Percentiles rank a stretch among this genome's conserved stretches.
These are phyloP conservation scores for Pyrus bretschneideri DNA, from an alignment of 306 rosid species.

Conservation along the genomic window DNA sequence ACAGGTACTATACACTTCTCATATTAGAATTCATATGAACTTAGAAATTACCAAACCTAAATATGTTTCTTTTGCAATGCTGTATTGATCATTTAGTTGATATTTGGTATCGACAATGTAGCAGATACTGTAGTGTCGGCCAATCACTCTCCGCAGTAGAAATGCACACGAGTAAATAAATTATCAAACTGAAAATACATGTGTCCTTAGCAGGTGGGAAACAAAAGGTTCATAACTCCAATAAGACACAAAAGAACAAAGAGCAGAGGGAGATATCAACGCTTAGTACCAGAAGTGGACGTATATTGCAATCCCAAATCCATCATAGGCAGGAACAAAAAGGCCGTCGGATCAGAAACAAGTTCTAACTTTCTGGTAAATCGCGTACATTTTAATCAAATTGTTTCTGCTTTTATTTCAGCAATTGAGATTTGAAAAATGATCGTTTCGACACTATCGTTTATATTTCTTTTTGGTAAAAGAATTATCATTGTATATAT, in stretches of 20 bases:
- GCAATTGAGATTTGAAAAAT: neutral
- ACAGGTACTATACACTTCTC: neutral
- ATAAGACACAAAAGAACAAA: slow-evolving; percentile 3
- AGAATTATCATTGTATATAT: no score
- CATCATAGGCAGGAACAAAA: slow-evolving; percentile 10
- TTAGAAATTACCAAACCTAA: neutral
- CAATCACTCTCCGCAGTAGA: neutral
- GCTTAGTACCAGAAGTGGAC: slow-evolving; percentile 21
- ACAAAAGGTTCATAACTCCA: neutral
- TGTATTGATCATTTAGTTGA: neutral
- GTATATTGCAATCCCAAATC: slow-evolving; percentile 20
- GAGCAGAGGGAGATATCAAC: slow-evolving; percentile 14
- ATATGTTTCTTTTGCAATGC: no score
- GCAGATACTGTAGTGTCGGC: neutral
- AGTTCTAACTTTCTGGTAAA: slow-evolving; percentile 17
- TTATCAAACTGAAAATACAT: neutral
- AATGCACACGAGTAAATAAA: neutral
- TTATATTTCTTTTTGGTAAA: neutral
- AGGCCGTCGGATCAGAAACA: slow-evolving; percentile 6
- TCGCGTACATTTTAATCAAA: neutral
- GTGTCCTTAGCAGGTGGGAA: neutral
- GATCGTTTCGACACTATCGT: neutral
- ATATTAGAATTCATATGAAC: neutral
- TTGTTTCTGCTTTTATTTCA: neutral
- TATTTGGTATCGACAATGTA: neutral